Percentiles rank a stretch among this genome's conserved stretches.
These are phyloP conservation scores for Debaryomyces subglobosus DNA, from an alignment of 1,139 yeast species.

Conservation along the genomic window DNA sequence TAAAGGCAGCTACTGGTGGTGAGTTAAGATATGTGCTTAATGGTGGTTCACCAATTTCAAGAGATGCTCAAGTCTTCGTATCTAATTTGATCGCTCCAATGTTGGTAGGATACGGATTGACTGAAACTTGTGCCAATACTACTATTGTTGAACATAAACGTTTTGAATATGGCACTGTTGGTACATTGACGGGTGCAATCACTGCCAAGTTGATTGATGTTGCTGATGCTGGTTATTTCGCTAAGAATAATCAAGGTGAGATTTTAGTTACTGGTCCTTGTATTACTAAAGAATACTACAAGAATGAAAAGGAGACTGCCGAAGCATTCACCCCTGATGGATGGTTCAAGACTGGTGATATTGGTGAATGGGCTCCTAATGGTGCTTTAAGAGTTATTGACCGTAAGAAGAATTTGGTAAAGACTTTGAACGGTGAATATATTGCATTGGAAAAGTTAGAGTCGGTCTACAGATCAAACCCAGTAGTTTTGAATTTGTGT, in stretches of 20 bases:
- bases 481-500: slow-evolving; percentile 77
- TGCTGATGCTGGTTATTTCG: slow-evolving; percentile 87
- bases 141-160: slow-evolving; percentile 65
- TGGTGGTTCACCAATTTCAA: slow-evolving; percentile 93
- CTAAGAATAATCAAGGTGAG: slow-evolving; percentile 94
- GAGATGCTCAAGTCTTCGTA: slow-evolving; percentile 84
- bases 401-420: slow-evolving; percentile 94
- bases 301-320: slow-evolving; percentile 80
- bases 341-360: slow-evolving; percentile 98
- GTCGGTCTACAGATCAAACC: slow-evolving; percentile 80
- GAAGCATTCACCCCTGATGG: slow-evolving; percentile 81
- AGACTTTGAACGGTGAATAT: slow-evolving; percentile 96
- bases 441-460: slow-evolving; percentile 95
- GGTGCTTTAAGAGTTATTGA: slow-evolving; percentile 88
- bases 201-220: slow-evolving; percentile 92
- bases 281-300: slow-evolving; percentile 76
- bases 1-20: slow-evolving; percentile 97
- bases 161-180: slow-evolving; percentile 76
- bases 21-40: slow-evolving; percentile 69
- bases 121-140: slow-evolving; percentile 94
- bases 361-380: slow-evolving; percentile 85
- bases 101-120: slow-evolving; percentile 94
- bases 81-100: slow-evolving; percentile 80
- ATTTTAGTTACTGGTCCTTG: slow-evolving; percentile 76
- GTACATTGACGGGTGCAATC: slow-evolving; percentile 79